Base-by-base conservation (phyloP, 1,284 basidiomycete genomes). In the Ganoderma lucidum region DNA sequence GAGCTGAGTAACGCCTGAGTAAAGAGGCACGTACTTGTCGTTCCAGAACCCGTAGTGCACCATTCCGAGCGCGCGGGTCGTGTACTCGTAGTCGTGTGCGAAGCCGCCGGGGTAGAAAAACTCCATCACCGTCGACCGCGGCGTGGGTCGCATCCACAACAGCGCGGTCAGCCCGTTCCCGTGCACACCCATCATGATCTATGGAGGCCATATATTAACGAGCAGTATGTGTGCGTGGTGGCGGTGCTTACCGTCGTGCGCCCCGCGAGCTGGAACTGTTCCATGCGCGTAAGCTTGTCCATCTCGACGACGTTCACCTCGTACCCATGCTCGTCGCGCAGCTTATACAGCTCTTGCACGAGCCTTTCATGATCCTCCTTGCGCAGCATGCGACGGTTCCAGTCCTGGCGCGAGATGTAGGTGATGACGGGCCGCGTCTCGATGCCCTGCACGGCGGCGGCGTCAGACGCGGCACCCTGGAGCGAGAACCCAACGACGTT, bases 181-280 rank as follows among this genome's bases (percentile, higher is more conserved):
- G 76, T 96, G 95, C 19, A 96, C 90, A 68, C 94, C 94, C 87
- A 95, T 90, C 88, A 96, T 87, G 74, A 96, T 92, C 92, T 95
- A 51, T 19, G 60, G 41, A 3, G 3, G 60, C 60, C 65, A 62
- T 41, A 62, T 55, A 64, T 58, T 60, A 5, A 17, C 59, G 28
- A 56, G 62, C 48, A 41, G 4, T 39, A 42, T 62, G 53, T 41
- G n/a, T 39, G 39, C 48, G 48, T 37, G 19, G 23, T 62, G 35
- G 61, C 68, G 35, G 12, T 39, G 12, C 90, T 76, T 77, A 94
- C 93, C 65, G 95, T 96, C 2, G 94, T 95, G 65, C 93, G 85
- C 1, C 90, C 93, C 9, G 94, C 90, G 1, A 97, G 81, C 68
- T 83, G 81, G 65, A 97, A 85, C 78, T 97, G 95, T 75, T 96